phyloP scores from a whole-genome alignment of 164 flowering plant genomes.

The Akebia trifoliata region DNA sequence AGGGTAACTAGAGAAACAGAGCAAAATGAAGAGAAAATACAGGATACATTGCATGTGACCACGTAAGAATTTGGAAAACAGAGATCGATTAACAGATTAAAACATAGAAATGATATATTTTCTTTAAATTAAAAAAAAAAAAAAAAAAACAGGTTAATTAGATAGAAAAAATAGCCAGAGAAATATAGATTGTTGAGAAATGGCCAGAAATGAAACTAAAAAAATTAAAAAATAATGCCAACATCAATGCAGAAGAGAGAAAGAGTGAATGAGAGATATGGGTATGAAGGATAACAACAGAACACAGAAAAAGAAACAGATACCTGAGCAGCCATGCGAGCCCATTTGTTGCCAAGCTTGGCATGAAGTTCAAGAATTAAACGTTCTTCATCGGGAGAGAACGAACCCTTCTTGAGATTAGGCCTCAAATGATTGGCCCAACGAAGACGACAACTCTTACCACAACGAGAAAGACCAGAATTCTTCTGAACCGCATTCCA shows the following conservation, averaged over 20 bases:
- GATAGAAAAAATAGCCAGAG: too few relatives aligned
- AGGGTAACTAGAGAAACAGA: too few relatives aligned
- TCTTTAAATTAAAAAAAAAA: too few relatives aligned
- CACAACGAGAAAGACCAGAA: constrained; percentile 54
- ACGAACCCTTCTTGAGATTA: constrained; percentile 65
- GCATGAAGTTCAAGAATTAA: constrained; percentile 65
- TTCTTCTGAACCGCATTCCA: constrained; percentile 78
- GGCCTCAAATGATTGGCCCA: constrained; percentile 91
- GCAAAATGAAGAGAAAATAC: too few relatives aligned
- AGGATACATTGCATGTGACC: too few relatives aligned
- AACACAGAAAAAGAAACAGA: not conserved
- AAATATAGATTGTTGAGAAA: not conserved
- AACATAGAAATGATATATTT: too few relatives aligned
- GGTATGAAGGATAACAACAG: not conserved
- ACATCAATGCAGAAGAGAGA: not conserved
- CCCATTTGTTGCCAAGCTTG: constrained; percentile 83
- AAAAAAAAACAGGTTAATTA: too few relatives aligned
- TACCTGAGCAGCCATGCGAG: constrained; percentile 84
- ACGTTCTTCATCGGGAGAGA: constrained; percentile 61
- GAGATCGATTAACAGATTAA: too few relatives aligned
- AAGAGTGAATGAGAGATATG: not conserved
- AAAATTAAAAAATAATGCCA: not conserved
- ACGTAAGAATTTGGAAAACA: too few relatives aligned
- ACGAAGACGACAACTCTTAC: constrained; percentile 42
- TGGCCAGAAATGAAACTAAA: not conserved